Conservation (phyloP, 2,329 filamentous ascomycete genomes). For the Fusarium camptoceras region DNA sequence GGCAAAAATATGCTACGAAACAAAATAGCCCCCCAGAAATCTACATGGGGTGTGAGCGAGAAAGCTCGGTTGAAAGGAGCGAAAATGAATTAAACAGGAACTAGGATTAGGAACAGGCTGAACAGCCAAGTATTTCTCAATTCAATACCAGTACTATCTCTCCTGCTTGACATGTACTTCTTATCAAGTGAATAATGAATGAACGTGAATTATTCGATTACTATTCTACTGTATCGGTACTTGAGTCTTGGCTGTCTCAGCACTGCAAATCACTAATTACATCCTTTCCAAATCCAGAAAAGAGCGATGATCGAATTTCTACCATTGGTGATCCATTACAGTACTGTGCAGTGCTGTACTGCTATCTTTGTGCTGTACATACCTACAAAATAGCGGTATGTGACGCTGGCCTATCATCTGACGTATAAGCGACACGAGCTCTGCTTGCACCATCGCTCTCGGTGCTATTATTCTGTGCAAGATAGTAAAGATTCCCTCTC, state of each 20-base stretch:
- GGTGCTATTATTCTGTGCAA: slow-evolving; percentile 14
- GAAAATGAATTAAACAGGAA: slow-evolving; percentile 35
- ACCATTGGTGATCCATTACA: slow-evolving; percentile 15
- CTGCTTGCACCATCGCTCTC: neutral
- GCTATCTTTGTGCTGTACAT: neutral
- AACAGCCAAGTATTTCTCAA: slow-evolving; percentile 31
- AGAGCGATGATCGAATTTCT: slow-evolving; percentile 13
- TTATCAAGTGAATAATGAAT: neutral
- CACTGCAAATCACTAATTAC: slow-evolving; percentile 32
- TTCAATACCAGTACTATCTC: slow-evolving; percentile 8
- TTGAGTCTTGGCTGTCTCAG: slow-evolving; percentile 10
- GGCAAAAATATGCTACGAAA: neutral
- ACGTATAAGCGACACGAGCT: slow-evolving; percentile 17
- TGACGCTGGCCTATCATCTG: slow-evolving; percentile 29
- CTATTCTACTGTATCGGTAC: neutral
- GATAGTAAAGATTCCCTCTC: slow-evolving; percentile 5
- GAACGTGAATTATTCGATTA: slow-evolving; percentile 4
- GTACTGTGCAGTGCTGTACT: slow-evolving; percentile 3
- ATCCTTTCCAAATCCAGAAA: slow-evolving; percentile 37
- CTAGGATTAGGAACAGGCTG: slow-evolving; percentile 41
- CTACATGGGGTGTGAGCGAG: slow-evolving; percentile 23
- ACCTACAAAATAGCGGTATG: slow-evolving; percentile 27
- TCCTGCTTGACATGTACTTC: neutral
- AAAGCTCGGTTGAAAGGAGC: slow-evolving; percentile 43
- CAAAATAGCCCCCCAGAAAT: neutral